Base-by-base conservation (phyloP, 2,329 filamentous ascomycete genomes). In the Microdochium nivale region DNA sequence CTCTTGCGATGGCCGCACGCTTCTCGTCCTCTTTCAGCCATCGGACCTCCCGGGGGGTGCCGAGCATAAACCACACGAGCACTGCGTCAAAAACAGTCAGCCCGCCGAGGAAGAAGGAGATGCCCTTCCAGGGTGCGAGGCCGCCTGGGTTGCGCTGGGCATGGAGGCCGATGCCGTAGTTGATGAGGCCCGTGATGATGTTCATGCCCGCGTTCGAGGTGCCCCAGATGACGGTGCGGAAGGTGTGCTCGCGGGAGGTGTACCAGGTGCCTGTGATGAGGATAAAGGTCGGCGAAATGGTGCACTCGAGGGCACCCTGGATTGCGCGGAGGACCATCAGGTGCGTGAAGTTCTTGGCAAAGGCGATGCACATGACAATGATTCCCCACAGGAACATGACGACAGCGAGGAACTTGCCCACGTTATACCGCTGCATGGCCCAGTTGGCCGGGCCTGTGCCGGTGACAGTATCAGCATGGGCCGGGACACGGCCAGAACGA, bases 351-450 rank as follows among this genome's bases (percentile, higher is more conserved):
- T 61, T 65, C 54, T 61, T 59, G 9, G 63, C 58, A 16, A 62
- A 62, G 24, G 60, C 62, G 10, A 60, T 56, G 49, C 57, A 62
- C 10, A 65, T 54, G 19, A 68, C 60, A 19, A 68, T 48, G 3
- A 65, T 53, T 11, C 65, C 65, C 62, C 62, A 65, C 0, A 59
- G 43, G 1, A 64, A 49, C 66, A 71, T 69, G 44, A 66, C 65
- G 3, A 63, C 59, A 8, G 64, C 65, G 14, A 71, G 51, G 16
- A 67, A 62, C 37, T 61, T 63, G 27, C 67, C 67, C 0, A 64
- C 63, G 10, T 67, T 61, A 55, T 62, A 66, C 30, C 65, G 64
- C 60, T 70, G 64, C 54, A 67, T 59, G 1, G 66, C 51, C 52
- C 58, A 66, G 46, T 64, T 66, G 3, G 54, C 57, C 0, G 62